Conservation (phyloP, 805 yeast species). For the Candida methanosorbosa region DNA sequence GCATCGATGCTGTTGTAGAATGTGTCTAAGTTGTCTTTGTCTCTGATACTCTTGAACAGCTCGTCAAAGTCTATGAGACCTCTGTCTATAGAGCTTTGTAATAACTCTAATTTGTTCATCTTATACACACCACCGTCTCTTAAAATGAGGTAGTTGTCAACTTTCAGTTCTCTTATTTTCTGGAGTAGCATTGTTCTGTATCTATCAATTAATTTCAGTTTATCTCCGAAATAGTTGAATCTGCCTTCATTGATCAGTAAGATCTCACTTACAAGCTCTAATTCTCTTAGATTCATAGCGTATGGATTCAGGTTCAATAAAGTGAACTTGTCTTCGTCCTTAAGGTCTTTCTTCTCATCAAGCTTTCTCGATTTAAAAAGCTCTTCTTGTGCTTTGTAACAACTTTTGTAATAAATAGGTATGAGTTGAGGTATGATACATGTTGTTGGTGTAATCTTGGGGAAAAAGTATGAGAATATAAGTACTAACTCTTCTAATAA, state of each 20-base stretch:
- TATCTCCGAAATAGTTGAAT: no score
- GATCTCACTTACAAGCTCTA: neutral
- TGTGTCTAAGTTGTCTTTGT: conserved; percentile 2
- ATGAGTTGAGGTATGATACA: conserved; percentile 44
- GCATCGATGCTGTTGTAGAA: conserved; percentile 12
- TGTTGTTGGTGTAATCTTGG: conserved; percentile 53
- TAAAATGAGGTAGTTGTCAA: conserved; percentile 42
- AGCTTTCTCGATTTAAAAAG: neutral
- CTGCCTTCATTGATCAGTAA: neutral
- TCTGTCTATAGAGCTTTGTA: conserved; percentile 47
- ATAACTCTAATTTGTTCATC: conserved; percentile 40
- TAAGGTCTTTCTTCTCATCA: neutral
- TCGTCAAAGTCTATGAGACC: conserved; percentile 34
- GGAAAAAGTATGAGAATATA: conserved; percentile 39
- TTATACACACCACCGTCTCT: conserved; percentile 38
- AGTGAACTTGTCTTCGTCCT: neutral
- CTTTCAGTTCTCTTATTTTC: conserved; percentile 34
- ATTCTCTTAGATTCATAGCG: neutral
- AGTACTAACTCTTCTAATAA: conserved; percentile 53
- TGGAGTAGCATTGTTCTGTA: neutral
- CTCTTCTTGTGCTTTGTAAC: neutral
- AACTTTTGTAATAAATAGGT: conserved; percentile 16
- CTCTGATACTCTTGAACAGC: conserved; percentile 6
- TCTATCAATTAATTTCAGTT: no score
- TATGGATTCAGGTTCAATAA: neutral